These are phyloP conservation scores for Danielia oregonensis DNA, from an alignment of 805 yeast genomes.

Conservation along the genomic window DNA sequence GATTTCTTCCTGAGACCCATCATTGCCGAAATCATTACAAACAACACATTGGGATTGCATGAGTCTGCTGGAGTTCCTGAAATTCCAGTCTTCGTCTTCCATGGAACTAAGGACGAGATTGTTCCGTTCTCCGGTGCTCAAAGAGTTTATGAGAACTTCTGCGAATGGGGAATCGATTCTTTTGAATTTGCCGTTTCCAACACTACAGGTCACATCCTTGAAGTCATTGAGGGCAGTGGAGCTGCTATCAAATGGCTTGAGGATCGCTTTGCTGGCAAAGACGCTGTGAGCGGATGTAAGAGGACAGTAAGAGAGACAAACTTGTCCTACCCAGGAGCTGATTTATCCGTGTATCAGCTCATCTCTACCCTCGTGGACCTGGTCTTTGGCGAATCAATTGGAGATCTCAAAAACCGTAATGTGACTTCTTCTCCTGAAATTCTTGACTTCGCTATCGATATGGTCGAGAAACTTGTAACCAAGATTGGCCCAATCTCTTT, in stretches of 20 bases:
- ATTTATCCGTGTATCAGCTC: conserved; percentile 5
- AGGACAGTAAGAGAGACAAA: conserved; percentile 9
- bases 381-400: conserved; percentile 6
- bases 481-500: conserved; percentile 7
- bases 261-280: conserved; percentile 9
- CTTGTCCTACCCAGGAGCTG: conserved; percentile 12
- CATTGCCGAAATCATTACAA: conserved; percentile 2
- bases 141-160: conserved; percentile 24
- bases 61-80: conserved; percentile 13
- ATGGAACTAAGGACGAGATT: conserved; percentile 20
- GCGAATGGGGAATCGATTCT: conserved; percentile 24
- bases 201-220: conserved; percentile 25
- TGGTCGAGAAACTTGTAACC: conserved; percentile 2
- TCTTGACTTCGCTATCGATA: conserved; percentile 1
- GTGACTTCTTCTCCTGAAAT: conserved; percentile 1
- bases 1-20: conserved; percentile 6
- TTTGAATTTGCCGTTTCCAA: conserved; percentile 26
- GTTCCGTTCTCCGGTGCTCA: conserved; percentile 18
- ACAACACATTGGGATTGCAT: conserved; percentile 4
- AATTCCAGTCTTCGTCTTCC: conserved; percentile 23
- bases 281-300: conserved; percentile 9
- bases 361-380: conserved; percentile 2
- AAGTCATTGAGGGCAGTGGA: conserved; percentile 11
- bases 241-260: conserved; percentile 12
- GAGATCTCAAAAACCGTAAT: conserved; percentile 2